Percentiles rank a stretch among this genome's conserved stretches.
Conservation (phyloP, 75 land plant genomes). For the Cupressus sempervirens region DNA sequence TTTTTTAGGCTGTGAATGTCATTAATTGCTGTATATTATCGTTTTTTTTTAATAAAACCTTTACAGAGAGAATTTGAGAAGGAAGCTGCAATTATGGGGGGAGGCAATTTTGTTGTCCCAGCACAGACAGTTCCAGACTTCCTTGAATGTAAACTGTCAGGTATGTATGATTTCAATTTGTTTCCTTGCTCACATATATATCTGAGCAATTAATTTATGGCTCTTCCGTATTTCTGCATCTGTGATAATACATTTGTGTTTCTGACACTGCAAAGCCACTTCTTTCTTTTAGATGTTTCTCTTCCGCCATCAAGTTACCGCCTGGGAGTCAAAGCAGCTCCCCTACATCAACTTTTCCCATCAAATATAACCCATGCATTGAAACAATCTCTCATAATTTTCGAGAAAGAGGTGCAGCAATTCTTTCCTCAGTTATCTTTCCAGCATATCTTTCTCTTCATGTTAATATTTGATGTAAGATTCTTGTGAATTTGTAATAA, state of each 20-base stretch:
- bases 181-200: conserved; percentile 4
- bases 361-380: conserved; percentile 63
- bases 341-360: conserved; percentile 75
- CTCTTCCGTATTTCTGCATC: conserved; percentile 3
- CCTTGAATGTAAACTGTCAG: conserved; percentile 62
- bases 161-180: conserved; percentile 52
- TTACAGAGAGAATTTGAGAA: conserved; percentile 70
- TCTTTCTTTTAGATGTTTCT: conserved; percentile 39
- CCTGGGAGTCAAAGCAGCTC: conserved; percentile 74
- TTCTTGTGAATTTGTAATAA: neutral
- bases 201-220: conserved; percentile 6
- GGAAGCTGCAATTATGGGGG: conserved; percentile 86
- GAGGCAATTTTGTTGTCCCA: conserved; percentile 90
- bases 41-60: neutral
- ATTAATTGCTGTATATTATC: neutral
- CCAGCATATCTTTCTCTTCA: neutral
- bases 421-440: conserved; percentile 7
- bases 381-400: conserved; percentile 52
- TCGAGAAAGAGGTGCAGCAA: conserved; percentile 73
- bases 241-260: neutral
- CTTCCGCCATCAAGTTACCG: conserved; percentile 91
- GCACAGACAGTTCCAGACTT: conserved; percentile 87
- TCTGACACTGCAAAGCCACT: neutral
- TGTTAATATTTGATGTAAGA: neutral
- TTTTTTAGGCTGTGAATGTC: neutral